A percentile compares a stretch with the other conserved stretches of the same genome.
Evolutionary conservation across 305 asterid genomes (phyloP).

Genomic region (Rubia tinctorum): DNA sequence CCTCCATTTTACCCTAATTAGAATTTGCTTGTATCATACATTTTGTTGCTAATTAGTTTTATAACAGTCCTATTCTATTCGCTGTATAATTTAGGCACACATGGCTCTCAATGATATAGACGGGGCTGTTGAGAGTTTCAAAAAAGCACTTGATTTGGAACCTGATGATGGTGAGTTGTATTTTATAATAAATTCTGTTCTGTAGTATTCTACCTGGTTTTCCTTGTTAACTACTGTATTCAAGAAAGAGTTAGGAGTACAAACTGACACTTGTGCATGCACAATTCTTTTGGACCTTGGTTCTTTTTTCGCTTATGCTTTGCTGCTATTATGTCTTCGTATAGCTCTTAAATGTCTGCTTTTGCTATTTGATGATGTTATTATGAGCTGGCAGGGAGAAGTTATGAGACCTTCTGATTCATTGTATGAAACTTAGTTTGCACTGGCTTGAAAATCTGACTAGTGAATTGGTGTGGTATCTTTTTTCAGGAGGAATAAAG

Average conservation of each 20-base stretch:
- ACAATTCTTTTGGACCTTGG: neutral
- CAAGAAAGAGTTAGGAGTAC: neutral
- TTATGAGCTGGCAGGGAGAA: neutral
- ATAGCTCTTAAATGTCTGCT: neutral
- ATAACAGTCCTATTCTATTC: neutral
- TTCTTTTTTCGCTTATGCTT: neutral
- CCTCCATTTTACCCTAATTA: neutral
- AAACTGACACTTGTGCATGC: neutral
- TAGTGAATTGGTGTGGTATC: neutral
- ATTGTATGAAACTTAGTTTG: neutral
- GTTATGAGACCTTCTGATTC: neutral
- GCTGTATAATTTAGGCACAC: slow-evolving; percentile 55
- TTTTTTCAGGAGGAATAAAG: slow-evolving; percentile 47
- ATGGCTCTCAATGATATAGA: slow-evolving; percentile 85
- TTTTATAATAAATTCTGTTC: neutral
- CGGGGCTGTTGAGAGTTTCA: slow-evolving; percentile 84
- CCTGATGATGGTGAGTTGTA: slow-evolving; percentile 82
- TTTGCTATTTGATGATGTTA: neutral
- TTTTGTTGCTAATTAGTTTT: neutral
- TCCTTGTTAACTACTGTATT: neutral
- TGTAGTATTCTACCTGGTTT: neutral
- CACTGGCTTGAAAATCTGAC: neutral
- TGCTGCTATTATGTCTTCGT: neutral
- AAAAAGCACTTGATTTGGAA: slow-evolving; percentile 80
- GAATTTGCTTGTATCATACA: neutral